Base-by-base conservation (phyloP, 2,329 filamentous ascomycete genomes). In the Aureobasidium sp. region DNA sequence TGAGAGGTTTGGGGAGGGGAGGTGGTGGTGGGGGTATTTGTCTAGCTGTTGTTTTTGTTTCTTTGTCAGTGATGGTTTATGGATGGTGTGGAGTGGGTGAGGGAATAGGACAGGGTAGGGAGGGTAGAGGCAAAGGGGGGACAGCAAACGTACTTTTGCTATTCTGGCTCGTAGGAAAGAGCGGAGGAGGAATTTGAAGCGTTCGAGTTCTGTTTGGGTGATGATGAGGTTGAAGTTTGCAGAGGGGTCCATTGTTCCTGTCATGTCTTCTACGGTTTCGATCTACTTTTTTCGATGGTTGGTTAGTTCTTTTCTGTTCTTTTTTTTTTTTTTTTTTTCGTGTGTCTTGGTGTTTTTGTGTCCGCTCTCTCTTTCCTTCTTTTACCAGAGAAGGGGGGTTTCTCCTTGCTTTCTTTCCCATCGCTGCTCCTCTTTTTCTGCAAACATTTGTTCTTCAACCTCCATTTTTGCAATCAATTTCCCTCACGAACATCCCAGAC, bases 171-270 rank as follows among this genome's bases (percentile, higher is more conserved):
- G 82, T 60, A 99, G 75, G 65, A 93, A 87, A 65, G 88, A 88
- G 63, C 94, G 82, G 19, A 97, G 83, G 23, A 99, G 80, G 70
- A 91, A 99, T 76, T 96, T 96, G 75, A 89, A 95, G 47, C 94
- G 82, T 73, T 96, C 92, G 59, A 99, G 83, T 76, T 99, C 94
- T 7, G 95, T 97, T 78, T 99, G 94, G 59, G 96, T 86, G 64
- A 99, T 88, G 51, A 96, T 96, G 69, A 97, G 85, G 63, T 85
- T 85, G 73, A 99, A 96, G 72, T 96, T 97, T 65, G 89, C 87
- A 73, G 89, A 91, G 49, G 92, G 88, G 69, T 95, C 91, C 84
- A 92, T 88, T 69, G 89, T 86, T 64, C 88, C 88, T 13, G 88
- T 93, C 80, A 92, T 72, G 63, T 78, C 73, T 68, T 81, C 79